phyloP scores from a whole-genome alignment of 1,284 basidiomycete species.

The Singerocomus inundabilis region DNA sequence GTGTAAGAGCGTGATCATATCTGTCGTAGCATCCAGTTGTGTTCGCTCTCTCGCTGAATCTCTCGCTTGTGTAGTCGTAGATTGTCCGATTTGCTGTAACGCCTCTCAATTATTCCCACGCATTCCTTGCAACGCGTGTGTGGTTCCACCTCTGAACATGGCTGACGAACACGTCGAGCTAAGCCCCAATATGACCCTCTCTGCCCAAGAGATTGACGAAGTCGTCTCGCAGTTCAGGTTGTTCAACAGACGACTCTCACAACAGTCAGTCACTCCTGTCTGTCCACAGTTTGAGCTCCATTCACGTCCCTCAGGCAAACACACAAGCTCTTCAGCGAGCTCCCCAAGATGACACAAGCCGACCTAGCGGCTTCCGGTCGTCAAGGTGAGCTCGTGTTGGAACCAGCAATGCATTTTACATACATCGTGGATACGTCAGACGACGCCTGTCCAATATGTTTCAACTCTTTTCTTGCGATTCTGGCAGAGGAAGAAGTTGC shows the following conservation, averaged over 20 bases:
- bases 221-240: constrained; percentile 33
- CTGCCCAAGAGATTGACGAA: constrained; percentile 35
- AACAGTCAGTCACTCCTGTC: constrained; percentile 18
- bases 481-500: constrained; percentile 73
- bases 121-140: constrained; percentile 5
- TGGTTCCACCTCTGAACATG: constrained; percentile 16
- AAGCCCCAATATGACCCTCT: constrained; percentile 9
- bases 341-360: constrained; percentile 45
- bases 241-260: constrained; percentile 27
- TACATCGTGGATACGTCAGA: constrained; percentile 39
- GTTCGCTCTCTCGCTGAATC: constrained; percentile 33
- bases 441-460: constrained; percentile 67
- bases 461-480: constrained; percentile 58
- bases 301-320: constrained; percentile 32
- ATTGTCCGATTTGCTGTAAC: constrained; percentile 22
- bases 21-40: constrained; percentile 25
- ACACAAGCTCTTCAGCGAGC: constrained; percentile 34
- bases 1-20: constrained; percentile 29
- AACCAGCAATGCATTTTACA: neutral
- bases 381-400: constrained; percentile 30
- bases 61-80: constrained; percentile 29
- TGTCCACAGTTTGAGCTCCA: neutral
- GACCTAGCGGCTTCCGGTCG: constrained; percentile 40
- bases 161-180: constrained; percentile 21
- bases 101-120: constrained; percentile 31